Evolutionary conservation across 2,329 filamentous ascomycete genomes (phyloP).

Genomic region (Calonectria leucothoes): DNA sequence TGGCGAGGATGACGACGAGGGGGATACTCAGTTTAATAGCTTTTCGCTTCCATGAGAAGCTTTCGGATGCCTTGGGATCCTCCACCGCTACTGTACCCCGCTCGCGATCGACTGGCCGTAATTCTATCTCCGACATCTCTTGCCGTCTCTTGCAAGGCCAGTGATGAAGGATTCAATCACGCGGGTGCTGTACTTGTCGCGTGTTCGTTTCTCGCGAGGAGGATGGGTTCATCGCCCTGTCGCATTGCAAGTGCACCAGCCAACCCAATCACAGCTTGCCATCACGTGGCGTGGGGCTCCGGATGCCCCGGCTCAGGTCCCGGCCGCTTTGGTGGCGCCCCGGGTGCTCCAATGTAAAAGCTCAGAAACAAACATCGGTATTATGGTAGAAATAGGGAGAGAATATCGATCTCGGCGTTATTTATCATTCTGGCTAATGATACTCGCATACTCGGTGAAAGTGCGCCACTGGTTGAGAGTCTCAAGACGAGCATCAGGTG

Average conservation of each 20-base stretch:
- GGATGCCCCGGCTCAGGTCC: constrained; percentile 6
- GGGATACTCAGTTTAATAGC: constrained; percentile 30
- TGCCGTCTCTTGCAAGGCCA: background rate
- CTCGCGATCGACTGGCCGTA: background rate
- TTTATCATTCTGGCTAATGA: background rate
- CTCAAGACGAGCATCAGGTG: background rate
- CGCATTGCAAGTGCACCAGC: background rate
- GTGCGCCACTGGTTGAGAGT: background rate
- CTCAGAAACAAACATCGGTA: background rate
- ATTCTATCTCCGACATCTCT: constrained; percentile 16
- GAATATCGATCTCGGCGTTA: background rate
- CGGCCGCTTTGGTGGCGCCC: background rate
- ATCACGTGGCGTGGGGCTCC: constrained; percentile 14
- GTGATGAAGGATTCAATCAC: background rate
- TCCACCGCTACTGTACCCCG: background rate
- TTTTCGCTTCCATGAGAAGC: constrained; percentile 19
- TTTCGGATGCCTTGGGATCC: background rate
- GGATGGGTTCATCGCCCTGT: background rate
- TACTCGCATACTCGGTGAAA: background rate
- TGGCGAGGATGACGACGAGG: constrained; percentile 28
- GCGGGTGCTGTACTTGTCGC: background rate
- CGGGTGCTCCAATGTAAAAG: no score
- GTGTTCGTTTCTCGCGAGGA: background rate
- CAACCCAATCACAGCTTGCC: constrained; percentile 12
- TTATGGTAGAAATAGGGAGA: background rate